A percentile compares a stretch with the other conserved stretches of the same genome.
phyloP scores from a whole-genome alignment of 306 rosid species.

The Ceratonia siliqua region DNA sequence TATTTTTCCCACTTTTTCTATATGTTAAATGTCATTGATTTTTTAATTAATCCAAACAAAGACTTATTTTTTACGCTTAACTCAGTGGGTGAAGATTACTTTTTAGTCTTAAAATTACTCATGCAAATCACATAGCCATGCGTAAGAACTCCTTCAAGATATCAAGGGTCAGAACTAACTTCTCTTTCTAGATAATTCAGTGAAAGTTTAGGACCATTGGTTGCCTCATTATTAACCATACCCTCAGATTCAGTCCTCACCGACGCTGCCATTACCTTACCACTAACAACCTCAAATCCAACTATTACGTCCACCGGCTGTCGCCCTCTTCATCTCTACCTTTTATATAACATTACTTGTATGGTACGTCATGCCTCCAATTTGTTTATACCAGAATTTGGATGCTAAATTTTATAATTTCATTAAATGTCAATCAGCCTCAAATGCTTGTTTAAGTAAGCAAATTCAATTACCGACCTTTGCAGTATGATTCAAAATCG shows the following conservation, averaged over 20 bases:
- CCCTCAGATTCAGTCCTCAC: not conserved
- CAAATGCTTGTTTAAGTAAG: not conserved
- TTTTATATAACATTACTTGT: not conserved
- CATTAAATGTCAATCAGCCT: not conserved
- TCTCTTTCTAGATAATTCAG: too few species aligned
- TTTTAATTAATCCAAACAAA: not conserved
- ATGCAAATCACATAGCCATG: not conserved
- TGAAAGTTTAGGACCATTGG: not conserved
- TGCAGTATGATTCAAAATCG: not conserved
- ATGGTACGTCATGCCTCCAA: not conserved
- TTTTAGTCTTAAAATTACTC: not conserved
- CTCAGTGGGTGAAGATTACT: too few species aligned
- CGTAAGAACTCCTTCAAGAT: not conserved
- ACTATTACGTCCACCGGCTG: not conserved
- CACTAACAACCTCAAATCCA: not conserved
- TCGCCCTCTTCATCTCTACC: not conserved
- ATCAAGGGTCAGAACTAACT: not conserved
- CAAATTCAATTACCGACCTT: not conserved
- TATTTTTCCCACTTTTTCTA: too few species aligned
- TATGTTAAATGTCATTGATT: not conserved
- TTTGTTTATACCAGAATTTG: not conserved
- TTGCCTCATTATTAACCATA: not conserved
- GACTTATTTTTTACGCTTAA: too few species aligned
- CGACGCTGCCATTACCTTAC: not conserved
- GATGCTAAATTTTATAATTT: not conserved